Percentiles rank a stretch among this genome's conserved stretches.
These are phyloP conservation scores for Verbascum thapsus DNA, from an alignment of 257 asterid species.

Conservation along the genomic window DNA sequence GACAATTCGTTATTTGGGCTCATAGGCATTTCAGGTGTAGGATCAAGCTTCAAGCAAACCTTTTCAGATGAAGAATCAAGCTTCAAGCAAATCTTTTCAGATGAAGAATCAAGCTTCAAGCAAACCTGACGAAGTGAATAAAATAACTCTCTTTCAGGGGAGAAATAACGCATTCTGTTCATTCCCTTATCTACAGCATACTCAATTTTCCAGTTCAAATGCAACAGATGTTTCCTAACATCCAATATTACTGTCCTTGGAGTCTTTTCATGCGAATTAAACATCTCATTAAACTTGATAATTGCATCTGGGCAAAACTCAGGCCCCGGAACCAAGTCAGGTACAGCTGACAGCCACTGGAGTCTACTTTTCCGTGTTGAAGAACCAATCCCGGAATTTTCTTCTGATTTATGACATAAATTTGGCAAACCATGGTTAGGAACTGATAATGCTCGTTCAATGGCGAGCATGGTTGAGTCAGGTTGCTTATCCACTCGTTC, in stretches of 20 bases:
- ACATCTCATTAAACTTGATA: slow-evolving; percentile 26
- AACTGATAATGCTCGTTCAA: slow-evolving; percentile 31
- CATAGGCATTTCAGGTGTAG: slow-evolving; percentile 26
- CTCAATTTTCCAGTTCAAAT: slow-evolving; percentile 67
- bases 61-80: too few species aligned
- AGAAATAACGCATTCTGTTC: slow-evolving; percentile 39
- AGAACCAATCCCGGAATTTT: slow-evolving; percentile 35
- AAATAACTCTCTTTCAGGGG: slow-evolving; percentile 49
- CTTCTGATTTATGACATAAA: slow-evolving; percentile 31
- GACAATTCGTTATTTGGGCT: slow-evolving; percentile 31
- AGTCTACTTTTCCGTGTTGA: slow-evolving; percentile 27
- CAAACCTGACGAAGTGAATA: slow-evolving; percentile 45
- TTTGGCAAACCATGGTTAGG: slow-evolving; percentile 29
- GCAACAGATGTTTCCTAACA: slow-evolving; percentile 54
- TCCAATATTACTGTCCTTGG: neutral
- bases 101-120: neutral
- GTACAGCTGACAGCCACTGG: slow-evolving; percentile 46
- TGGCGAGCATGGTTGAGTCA: too few species aligned
- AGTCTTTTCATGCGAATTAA: slow-evolving; percentile 4
- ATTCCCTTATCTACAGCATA: neutral
- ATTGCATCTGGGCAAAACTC: slow-evolving; percentile 51
- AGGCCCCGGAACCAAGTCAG: slow-evolving; percentile 40
- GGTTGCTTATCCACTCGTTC: too few species aligned
- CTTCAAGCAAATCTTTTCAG: too few species aligned
- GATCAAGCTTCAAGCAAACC: too few species aligned